These are phyloP conservation scores for Penicillium pancosmium DNA, from an alignment of 495 filamentous ascomycete species.

Conservation along the genomic window DNA sequence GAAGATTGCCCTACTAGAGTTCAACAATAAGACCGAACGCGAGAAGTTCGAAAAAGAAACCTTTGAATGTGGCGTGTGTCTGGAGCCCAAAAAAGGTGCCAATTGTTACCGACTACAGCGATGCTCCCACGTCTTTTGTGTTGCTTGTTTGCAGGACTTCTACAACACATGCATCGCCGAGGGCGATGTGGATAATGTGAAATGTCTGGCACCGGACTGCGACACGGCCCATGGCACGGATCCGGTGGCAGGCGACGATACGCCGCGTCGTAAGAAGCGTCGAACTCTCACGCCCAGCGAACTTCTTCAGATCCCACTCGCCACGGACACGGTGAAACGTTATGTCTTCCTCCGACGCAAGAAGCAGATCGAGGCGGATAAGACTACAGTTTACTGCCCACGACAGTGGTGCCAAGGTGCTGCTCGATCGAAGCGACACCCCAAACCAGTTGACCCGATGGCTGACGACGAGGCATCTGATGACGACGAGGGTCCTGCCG, in stretches of 20 bases:
- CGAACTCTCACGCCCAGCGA: slow-evolving; percentile 81
- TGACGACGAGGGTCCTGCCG: slow-evolving; percentile 33
- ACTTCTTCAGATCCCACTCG: slow-evolving; percentile 80
- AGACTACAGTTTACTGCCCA: slow-evolving; percentile 91
- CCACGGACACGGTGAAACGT: slow-evolving; percentile 73
- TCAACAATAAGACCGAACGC: slow-evolving; percentile 71
- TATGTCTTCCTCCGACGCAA: slow-evolving; percentile 92
- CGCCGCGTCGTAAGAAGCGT: slow-evolving; percentile 46
- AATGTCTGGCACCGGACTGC: slow-evolving; percentile 77
- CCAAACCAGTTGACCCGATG: slow-evolving; percentile 60
- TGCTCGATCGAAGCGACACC: slow-evolving; percentile 78
- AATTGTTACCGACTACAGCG: slow-evolving; percentile 75
- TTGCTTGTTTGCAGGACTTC: slow-evolving; percentile 80
- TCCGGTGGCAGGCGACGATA: slow-evolving; percentile 17
- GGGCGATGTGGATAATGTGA: slow-evolving; percentile 76
- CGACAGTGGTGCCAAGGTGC: slow-evolving; percentile 92
- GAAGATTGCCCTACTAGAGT: slow-evolving; percentile 76
- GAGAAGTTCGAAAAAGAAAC: slow-evolving; percentile 80
- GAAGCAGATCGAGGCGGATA: slow-evolving; percentile 85
- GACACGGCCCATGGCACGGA: slow-evolving; percentile 55
- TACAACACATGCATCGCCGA: slow-evolving; percentile 86
- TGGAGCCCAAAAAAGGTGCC: slow-evolving; percentile 89
- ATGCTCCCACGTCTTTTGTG: slow-evolving; percentile 91
- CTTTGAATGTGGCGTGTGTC: slow-evolving; percentile 87
- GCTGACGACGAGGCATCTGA: slow-evolving; percentile 55